Evolutionary conservation across 179 eudicot genomes (phyloP).

Genomic region (Corrigiola litoralis): DNA sequence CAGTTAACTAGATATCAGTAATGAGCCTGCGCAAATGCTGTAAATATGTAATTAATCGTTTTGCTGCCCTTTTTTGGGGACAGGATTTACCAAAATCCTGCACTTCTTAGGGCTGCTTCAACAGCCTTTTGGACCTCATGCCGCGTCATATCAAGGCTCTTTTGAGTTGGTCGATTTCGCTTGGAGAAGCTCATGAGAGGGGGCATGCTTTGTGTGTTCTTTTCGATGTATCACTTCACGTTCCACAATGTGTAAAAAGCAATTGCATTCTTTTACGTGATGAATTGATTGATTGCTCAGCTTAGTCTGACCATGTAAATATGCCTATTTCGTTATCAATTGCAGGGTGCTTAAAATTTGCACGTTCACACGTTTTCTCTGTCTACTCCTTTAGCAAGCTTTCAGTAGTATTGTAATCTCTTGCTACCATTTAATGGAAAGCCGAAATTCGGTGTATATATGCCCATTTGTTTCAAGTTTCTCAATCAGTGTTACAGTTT

Average conservation of each 20-base stretch:
- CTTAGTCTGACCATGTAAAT: slow-evolving; percentile 27
- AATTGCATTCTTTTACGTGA: slow-evolving; percentile 30
- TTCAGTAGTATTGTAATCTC: not conserved
- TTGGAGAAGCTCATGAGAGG: not conserved
- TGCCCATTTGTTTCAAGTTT: not conserved
- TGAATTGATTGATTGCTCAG: slow-evolving; percentile 23
- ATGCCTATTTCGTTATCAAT: slow-evolving; percentile 15
- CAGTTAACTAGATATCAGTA: too few relatives aligned
- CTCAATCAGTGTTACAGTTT: too few relatives aligned
- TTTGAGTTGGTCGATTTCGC: slow-evolving; percentile 31
- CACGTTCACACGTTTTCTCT: not conserved
- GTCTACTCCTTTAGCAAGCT: not conserved
- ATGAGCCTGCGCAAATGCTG: too few relatives aligned
- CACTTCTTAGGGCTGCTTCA: slow-evolving; percentile 77
- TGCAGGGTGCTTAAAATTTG: slow-evolving; percentile 17
- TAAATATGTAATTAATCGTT: not conserved
- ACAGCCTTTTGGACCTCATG: slow-evolving; percentile 98
- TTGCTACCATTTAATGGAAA: not conserved
- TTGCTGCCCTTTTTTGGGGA: slow-evolving; percentile 4
- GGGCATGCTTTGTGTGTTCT: not conserved
- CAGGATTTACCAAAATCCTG: slow-evolving; percentile 99
- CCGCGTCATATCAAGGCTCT: slow-evolving; percentile 76
- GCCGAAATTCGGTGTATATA: not conserved
- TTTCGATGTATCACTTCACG: slow-evolving; percentile 14
- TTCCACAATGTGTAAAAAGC: slow-evolving; percentile 20